A percentile compares a stretch with the other conserved stretches of the same genome.
Evolutionary conservation across 257 asterid species (phyloP).

Genomic region (Buddleja alternifolia): DNA sequence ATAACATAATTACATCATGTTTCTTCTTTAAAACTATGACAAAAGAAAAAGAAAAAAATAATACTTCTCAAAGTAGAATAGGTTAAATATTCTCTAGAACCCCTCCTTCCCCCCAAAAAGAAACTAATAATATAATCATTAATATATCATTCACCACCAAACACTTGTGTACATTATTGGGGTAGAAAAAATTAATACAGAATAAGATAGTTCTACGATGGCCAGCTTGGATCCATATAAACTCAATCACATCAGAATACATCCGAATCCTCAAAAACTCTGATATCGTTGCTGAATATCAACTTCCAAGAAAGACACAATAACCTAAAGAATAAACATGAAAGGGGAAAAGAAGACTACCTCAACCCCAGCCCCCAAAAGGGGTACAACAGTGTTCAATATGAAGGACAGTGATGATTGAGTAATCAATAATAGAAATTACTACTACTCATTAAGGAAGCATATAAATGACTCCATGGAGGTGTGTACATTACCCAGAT

Average conservation of each 20-base stretch:
- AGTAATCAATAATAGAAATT: neutral
- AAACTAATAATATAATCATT: neutral
- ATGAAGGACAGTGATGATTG: neutral
- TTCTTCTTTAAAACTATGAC: neutral
- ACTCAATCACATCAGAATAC: neutral
- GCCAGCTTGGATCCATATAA: neutral
- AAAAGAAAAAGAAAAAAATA: neutral
- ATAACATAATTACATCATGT: neutral
- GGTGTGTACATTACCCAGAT: slow-evolving; percentile 69
- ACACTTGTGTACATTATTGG: neutral
- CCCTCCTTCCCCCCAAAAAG: too few species aligned
- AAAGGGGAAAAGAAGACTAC: neutral
- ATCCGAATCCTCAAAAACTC: neutral
- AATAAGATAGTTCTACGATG: neutral
- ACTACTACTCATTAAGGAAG: slow-evolving; percentile 10
- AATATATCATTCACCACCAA: slow-evolving; percentile 5
- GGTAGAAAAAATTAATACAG: neutral
- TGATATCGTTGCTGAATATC: neutral
- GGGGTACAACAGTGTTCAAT: neutral
- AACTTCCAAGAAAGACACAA: neutral
- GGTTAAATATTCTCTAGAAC: neutral
- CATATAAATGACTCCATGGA: slow-evolving; percentile 2
- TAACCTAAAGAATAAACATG: neutral
- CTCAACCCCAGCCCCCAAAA: neutral
- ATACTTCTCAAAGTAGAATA: neutral